Base-by-base conservation (phyloP, 1,139 yeast species). In the Magnusiomyces ingens region DNA sequence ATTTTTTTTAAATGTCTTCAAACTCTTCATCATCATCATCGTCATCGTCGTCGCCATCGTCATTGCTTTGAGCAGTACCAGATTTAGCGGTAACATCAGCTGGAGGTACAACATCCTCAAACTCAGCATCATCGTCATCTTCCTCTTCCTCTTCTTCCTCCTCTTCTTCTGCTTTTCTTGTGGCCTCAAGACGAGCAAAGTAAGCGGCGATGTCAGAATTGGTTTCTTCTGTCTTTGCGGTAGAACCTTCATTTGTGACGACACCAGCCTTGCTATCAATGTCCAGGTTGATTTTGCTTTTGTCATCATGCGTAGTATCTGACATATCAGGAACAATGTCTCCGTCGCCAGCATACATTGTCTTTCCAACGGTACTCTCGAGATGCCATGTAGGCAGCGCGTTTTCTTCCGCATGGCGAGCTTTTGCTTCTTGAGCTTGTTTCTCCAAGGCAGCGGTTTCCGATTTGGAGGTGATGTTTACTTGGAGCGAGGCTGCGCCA, bases 351-450 rank as follows among this genome's bases (percentile, higher is more conserved):
- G 50, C 36, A 48, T 54, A 55, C 46, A 64, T 56, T 4, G 63
- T 48, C 52, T 79, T 73, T 45, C 95, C 96, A 59, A 93, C 94
- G 0, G 99, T 90, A 64, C 94, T 83, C 61, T 84, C 84, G 60
- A 85, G 80, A 67, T 93, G 96, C 99, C 99, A 93, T 22, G 95
- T 84, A 11, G 99, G 99, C 61, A 93, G 76, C 1, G 96, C 97
- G 67, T 94, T 93, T 69, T 91, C 96, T 66, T 87, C 86, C 67
- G 91, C 71, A 48, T 64, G 64, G 38, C 70, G 62, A 43, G 64
- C 79, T 67, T 85, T 87, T 77, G 83, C 81, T 75, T 82, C 78
- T 59, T 77, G 80, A 62, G 84, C 91, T 65, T 80, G 78, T 60
- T 80, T 62, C 52, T 65, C 72, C 50, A 59, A 59, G 45, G 67